Conservation (phyloP, 2,329 filamentous ascomycete genomes). For the Ceratocystis cubensis region DNA sequence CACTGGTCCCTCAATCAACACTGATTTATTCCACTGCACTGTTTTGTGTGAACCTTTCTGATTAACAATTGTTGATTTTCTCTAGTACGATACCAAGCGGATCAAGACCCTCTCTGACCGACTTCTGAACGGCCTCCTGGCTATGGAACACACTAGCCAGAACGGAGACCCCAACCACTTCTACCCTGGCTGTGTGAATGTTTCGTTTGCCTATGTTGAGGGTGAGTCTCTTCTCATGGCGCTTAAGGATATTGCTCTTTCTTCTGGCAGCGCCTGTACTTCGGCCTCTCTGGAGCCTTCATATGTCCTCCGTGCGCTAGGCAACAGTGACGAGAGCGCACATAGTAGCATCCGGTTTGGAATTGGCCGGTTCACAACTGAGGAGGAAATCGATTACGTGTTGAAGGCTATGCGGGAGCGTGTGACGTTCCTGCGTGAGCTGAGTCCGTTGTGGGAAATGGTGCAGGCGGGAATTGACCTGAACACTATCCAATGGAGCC, state of each 20-base stretch:
- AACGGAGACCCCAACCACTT: conserved; percentile 76
- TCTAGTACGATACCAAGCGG: conserved; percentile 83
- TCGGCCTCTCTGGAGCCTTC: conserved; percentile 93
- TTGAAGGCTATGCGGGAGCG: conserved; percentile 84
- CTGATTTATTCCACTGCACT: neutral
- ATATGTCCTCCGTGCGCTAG: conserved; percentile 86
- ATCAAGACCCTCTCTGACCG: conserved; percentile 73
- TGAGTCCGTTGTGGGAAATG: conserved; percentile 93
- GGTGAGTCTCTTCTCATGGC: conserved; percentile 97
- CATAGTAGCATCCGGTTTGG: conserved; percentile 97
- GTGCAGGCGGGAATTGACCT: conserved; percentile 94
- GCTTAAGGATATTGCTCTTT: conserved; percentile 91
- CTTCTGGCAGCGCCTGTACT: conserved; percentile 92
- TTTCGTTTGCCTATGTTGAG: conserved; percentile 97
- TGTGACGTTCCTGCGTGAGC: conserved; percentile 82
- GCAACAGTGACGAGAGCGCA: conserved; percentile 92
- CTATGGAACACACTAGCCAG: conserved; percentile 82
- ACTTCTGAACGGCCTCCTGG: conserved; percentile 66
- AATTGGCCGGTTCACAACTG: conserved; percentile 92
- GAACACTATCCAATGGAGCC: conserved; percentile 95
- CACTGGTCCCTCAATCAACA: conserved; percentile 16
- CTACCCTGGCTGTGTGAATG: conserved; percentile 95
- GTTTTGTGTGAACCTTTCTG: conserved; percentile 10
- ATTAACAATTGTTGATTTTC: conserved; percentile 11
- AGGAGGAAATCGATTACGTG: conserved; percentile 92